Evolutionary conservation across 2,329 filamentous ascomycete genomes (phyloP), one percentile per base, ranked within the genome.

Genomic region (Hirsutella rhossiliensis): DNA sequence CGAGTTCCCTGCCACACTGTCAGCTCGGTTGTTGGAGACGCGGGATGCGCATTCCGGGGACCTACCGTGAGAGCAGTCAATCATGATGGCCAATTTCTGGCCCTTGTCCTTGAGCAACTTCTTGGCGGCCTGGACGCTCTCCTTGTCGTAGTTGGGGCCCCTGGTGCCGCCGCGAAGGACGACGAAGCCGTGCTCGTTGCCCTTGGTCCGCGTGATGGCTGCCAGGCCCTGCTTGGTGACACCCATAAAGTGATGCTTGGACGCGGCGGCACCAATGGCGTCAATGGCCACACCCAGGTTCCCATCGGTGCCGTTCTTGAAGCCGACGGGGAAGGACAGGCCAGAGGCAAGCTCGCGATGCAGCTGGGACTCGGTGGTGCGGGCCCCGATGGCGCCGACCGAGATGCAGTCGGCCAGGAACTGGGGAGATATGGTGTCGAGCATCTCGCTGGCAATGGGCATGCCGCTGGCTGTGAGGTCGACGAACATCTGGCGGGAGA

Each of bases 291-390:
- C 89, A 27, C 79, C 80, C 45, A 98, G 71, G 55, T 84, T 87
- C 37, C 92, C 92, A 58, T 98, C 92, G 20, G 92, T 98, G 49
- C 92, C 92, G 67, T 98, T 98, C 80, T 98, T 98, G 83, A 96
- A 98, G 47, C 92, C 92, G 53, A 98, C 89, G 19, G 92, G 92
- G 82, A 96, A 97, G 46, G 87, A 94, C 43, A 97, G 76, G 55
- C 92, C 92, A 27, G 86, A 94, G 5, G 92, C 92, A 50, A 98
- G 78, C 71, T 98, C 92, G 50, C 92, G 84, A 69, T 98, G 92
- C 52, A 97, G 74, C 69, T 98, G 92, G 45, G 85, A 92, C 71
- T 98, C 92, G 41, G 92, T 98, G 38, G 92, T 98, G 53, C 92
- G 80, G 38, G 92, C 92, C 49, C 92, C 92, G 59, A 98, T 94